Percentiles rank a stretch among this genome's conserved stretches.
phyloP scores from a whole-genome alignment of 495 filamentous ascomycete species.

The Xylaria palmicola region DNA sequence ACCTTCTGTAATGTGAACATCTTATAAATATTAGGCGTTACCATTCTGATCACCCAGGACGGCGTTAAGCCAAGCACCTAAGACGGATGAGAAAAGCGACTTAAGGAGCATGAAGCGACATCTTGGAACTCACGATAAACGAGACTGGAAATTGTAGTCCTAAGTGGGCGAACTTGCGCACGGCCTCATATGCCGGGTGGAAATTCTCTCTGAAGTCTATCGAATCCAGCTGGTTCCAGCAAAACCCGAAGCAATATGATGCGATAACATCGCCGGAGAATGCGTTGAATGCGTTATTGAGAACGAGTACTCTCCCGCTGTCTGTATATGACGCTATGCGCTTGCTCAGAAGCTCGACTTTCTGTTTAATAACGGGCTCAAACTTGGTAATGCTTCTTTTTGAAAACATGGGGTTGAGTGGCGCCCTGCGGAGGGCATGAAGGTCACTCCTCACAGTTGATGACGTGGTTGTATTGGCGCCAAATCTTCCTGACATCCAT shows the following conservation, averaged over 20 bases:
- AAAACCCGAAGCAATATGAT: constrained; percentile 24
- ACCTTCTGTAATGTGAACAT: background rate
- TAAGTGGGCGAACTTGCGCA: background rate
- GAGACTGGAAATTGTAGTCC: background rate
- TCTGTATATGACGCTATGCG: constrained; percentile 18
- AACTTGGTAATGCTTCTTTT: constrained; percentile 19
- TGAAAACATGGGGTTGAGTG: constrained; percentile 30
- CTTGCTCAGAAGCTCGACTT: constrained; percentile 16
- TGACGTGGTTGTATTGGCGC: constrained; percentile 22
- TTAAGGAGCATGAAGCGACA: background rate
- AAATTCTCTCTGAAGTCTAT: background rate
- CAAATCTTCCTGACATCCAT: constrained; percentile 30
- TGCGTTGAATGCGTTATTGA: constrained; percentile 27
- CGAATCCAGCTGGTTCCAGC: constrained; percentile 17
- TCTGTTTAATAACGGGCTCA: constrained; percentile 20
- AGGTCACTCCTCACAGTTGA: constrained; percentile 19
- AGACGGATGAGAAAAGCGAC: background rate
- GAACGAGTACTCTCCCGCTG: constrained; percentile 11
- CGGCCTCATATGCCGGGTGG: background rate
- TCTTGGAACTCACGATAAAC: background rate
- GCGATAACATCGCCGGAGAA: constrained; percentile 34
- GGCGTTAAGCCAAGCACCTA: background rate
- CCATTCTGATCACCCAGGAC: background rate
- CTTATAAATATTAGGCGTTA: constrained; percentile 1
- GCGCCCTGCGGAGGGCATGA: constrained; percentile 31